Evolutionary conservation across 2,329 filamentous ascomycete species (phyloP), one percentile per base, ranked within the genome.

Genomic region (Botrytis fragariae): DNA sequence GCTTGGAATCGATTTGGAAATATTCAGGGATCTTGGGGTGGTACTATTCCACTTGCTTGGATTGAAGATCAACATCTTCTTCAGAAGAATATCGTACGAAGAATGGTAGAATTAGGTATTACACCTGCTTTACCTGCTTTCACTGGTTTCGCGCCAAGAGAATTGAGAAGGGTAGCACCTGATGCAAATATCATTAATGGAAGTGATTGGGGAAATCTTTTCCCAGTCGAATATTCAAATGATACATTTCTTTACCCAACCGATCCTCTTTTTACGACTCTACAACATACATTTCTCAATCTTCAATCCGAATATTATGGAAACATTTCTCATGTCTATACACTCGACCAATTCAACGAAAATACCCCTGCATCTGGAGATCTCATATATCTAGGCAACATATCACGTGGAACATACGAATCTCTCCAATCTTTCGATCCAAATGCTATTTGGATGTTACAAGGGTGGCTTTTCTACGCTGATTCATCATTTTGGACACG

Each of bases 1-100:
- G 81, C 85, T 18, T 88, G 86, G 86, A 87, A 87, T 75, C 83
- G 85, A n/a, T 85, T 88, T 72, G 86, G 85, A 16, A 88, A 87
- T 75, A 86, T 86, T 29, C 85, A 86, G 75, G 83, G 84, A 12
- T 85, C 84, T 1, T 87, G 85, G 86, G 83, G 82, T 48, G 84
- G 82, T 9, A 78, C 82, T 3, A 75, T 87, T 20, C 84, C 86
- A 6, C 74, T 80, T 39, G 76, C 80, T 42, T 88, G 85, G 84
- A 84, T 87, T 72, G 81, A 86, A 35, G 74, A 78, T 51, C 86
- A 87, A 76, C 86, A 84, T 69, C 82, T 80, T 8, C 77, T 87
- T 60, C 84, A 87, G 77, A 84, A 85, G 77, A 82, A 84, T 75
- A 87, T 87, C 68, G 77, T 87, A 3, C 71, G 76, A 12, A 82